phyloP scores from a whole-genome alignment of 768 basidiomycete species.

The Phylloporus scabripes region DNA sequence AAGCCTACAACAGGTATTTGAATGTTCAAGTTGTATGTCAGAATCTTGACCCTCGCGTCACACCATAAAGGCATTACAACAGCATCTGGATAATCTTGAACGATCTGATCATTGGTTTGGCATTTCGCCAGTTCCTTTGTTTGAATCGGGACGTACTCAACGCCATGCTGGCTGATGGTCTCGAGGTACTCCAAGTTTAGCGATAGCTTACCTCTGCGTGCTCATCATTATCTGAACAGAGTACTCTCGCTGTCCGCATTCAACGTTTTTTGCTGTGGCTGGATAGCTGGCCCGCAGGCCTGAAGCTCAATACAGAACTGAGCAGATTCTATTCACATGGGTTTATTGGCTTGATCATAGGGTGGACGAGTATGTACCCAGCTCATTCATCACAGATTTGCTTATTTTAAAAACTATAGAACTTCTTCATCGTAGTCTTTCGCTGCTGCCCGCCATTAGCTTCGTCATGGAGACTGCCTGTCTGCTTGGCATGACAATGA shows the following conservation, averaged over 20 bases:
- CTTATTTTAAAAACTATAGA: constrained; percentile 9
- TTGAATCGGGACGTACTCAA: constrained; percentile 57
- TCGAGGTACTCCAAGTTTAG: constrained; percentile 35
- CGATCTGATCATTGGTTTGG: constrained; percentile 80
- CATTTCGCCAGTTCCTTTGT: constrained; percentile 62
- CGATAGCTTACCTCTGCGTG: not conserved
- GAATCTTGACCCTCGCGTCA: not conserved
- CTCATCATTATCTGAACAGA: constrained; percentile 10
- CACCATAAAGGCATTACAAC: constrained; percentile 71
- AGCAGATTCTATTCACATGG: constrained; percentile 75
- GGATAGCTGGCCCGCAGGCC: constrained; percentile 91
- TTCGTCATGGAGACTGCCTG: constrained; percentile 34
- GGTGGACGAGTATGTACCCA: constrained; percentile 67
- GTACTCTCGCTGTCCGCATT: constrained; percentile 32
- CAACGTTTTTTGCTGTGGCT: constrained; percentile 69
- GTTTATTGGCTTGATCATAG: constrained; percentile 56
- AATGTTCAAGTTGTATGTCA: constrained; percentile 25
- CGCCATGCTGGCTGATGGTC: constrained; percentile 27
- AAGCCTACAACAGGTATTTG: constrained; percentile 63
- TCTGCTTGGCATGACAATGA: constrained; percentile 53
- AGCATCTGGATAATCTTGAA: constrained; percentile 88
- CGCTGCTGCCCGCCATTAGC: constrained; percentile 21
- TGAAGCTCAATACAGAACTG: constrained; percentile 96
- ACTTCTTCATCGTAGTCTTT: constrained; percentile 20
- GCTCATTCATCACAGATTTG: not conserved